These are phyloP conservation scores for Candida insectalens DNA, from an alignment of 805 yeast genomes.

Conservation along the genomic window DNA sequence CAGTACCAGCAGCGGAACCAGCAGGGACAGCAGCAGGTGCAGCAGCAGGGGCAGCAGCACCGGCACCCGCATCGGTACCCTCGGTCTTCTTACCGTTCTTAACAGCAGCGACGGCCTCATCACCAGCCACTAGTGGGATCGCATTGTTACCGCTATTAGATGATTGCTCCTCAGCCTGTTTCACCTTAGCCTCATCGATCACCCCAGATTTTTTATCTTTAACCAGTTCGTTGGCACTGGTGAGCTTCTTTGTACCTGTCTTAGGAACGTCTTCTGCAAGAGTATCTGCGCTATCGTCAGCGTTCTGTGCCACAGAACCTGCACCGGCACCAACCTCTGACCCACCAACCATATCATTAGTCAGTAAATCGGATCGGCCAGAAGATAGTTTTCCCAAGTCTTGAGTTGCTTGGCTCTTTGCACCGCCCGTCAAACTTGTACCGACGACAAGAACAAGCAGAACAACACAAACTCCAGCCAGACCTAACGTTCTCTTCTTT, in stretches of 20 bases:
- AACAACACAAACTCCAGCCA: slow-evolving; percentile 31
- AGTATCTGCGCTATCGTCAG: not conserved
- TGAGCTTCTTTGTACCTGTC: slow-evolving; percentile 9
- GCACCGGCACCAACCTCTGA: not conserved
- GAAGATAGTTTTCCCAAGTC: not conserved
- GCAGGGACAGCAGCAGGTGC: too few relatives aligned
- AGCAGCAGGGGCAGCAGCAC: too few relatives aligned
- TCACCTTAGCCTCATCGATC: slow-evolving; percentile 33
- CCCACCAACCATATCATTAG: too few relatives aligned
- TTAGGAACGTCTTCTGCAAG: not conserved
- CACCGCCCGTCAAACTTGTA: slow-evolving; percentile 8
- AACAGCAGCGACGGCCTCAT: slow-evolving; percentile 4
- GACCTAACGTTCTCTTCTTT: slow-evolving; percentile 30
- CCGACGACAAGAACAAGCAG: slow-evolving; percentile 27
- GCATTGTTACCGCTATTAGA: slow-evolving; percentile 2
- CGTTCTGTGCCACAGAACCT: not conserved
- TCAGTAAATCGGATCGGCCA: too few relatives aligned
- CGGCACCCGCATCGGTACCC: too few relatives aligned
- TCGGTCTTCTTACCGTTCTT: too few relatives aligned
- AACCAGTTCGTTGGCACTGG: slow-evolving; percentile 20
- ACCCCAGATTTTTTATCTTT: slow-evolving; percentile 23
- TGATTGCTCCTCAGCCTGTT: slow-evolving; percentile 23
- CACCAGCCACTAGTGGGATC: slow-evolving; percentile 10
- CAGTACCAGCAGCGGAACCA: not conserved
- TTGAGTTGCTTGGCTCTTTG: not conserved